phyloP scores from a whole-genome alignment of 805 yeast genomes.

The Candida chilensis region DNA sequence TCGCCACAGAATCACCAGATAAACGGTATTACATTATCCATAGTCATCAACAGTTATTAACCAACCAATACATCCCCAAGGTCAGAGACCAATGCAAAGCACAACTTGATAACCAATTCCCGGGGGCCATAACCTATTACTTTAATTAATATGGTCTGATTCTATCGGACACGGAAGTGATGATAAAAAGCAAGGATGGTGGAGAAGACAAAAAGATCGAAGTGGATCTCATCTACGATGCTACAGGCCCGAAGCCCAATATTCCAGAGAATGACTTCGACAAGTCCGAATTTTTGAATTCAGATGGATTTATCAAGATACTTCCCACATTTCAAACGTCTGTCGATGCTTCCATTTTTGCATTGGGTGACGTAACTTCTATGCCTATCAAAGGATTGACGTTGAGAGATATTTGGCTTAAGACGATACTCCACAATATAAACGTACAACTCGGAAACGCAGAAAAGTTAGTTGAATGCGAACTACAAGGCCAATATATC shows the following conservation, averaged over 20 bases:
- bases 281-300: not conserved
- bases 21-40: not conserved
- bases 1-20: not conserved
- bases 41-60: not conserved
- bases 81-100: too few species aligned
- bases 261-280: not conserved
- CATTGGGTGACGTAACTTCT: not conserved
- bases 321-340: not conserved
- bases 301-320: not conserved
- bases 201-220: not conserved
- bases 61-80: not conserved
- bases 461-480: not conserved
- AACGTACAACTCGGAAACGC: not conserved
- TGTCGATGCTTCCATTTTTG: not conserved
- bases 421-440: not conserved
- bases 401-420: not conserved
- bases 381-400: not conserved
- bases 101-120: too few species aligned
- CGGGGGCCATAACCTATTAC: too few species aligned
- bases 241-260: not conserved
- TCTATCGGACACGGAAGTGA: not conserved
- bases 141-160: too few species aligned
- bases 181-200: not conserved
- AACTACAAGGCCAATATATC: not conserved
- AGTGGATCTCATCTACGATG: not conserved